Base-by-base conservation (phyloP, 805 yeast species). In the Teunomyces cretensis region DNA sequence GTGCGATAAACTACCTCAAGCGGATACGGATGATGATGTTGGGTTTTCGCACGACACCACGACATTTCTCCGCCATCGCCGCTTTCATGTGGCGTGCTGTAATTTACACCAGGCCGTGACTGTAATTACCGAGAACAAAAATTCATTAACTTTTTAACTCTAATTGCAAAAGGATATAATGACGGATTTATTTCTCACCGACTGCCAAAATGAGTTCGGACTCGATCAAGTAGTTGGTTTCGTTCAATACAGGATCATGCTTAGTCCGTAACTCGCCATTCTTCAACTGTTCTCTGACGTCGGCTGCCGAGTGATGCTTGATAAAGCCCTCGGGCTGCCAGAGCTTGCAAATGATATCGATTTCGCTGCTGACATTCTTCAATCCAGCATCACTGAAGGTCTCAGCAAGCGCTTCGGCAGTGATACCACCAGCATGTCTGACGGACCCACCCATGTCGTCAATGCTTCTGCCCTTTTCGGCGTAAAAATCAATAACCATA, bases 401-500 rank as follows among this genome's bases (percentile, higher is more conserved):
- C 6, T 50, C 41, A n/a, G 46, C 52, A 42, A 65, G 49, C 2
- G 54, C 47, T 8, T 54, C 54, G n/a, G 57, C 48, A 32, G 57
- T 59, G 36, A 66, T 53, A 2, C 69, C 68, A 3, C 68, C 69
- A 65, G 64, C 65, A 48, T 62, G 68, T 27, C 56, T 54, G 6
- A 61, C 43, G n/a, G 39, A 6, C 4, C 32, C 30, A 12, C 28
- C 13, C 17, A 42, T 4, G 5, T 24, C n/a, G 6, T 35, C 35
- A 7, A n/a, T 26, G 8, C 15, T 30, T 11, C 22, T 36, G 11
- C 30, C 37, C 35, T 55, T 61, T 14, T 53, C 65, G 41, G 72
- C 72, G 51, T 67, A 69, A 45, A 72, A 69, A 45, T 73, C 78
- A 16, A 67, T 43, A 9, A 72, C 59, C 31, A 65, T 57, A 22